phyloP scores from a whole-genome alignment of 306 rosid species.

The Begonia loranthoides region DNA sequence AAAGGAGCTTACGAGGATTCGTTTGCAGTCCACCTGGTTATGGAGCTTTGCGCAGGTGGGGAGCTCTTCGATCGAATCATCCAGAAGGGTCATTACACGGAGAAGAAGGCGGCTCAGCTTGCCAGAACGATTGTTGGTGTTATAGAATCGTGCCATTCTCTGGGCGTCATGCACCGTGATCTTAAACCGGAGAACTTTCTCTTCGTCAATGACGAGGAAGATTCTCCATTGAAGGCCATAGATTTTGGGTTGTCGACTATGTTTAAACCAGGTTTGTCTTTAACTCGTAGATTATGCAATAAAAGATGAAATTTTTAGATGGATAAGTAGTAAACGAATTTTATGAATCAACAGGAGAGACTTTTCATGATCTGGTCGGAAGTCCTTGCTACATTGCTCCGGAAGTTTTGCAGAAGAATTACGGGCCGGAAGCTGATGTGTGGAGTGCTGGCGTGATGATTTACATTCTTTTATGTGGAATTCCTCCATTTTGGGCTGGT shows the following conservation, averaged over 20 bases:
- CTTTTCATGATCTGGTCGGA: slow-evolving; percentile 46
- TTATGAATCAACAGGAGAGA: slow-evolving; percentile 25
- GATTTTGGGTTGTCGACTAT: not conserved
- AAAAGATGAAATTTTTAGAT: not conserved
- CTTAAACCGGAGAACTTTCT: slow-evolving; percentile 1
- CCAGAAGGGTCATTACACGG: slow-evolving; percentile 41
- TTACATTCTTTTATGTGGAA: slow-evolving; percentile 49
- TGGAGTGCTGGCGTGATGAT: slow-evolving; percentile 61
- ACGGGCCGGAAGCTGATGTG: slow-evolving; percentile 53
- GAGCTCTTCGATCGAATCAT: slow-evolving; percentile 44
- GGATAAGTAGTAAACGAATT: not conserved
- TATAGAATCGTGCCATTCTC: not conserved
- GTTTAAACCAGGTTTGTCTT: slow-evolving; percentile 1
- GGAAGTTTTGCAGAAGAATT: slow-evolving; percentile 46
- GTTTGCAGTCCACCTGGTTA: not conserved
- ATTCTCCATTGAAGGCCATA: not conserved
- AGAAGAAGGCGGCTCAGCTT: slow-evolving; percentile 29
- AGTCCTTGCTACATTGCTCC: slow-evolving; percentile 65
- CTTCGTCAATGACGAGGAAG: not conserved
- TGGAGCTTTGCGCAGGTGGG: slow-evolving; percentile 42
- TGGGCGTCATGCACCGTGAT: slow-evolving; percentile 1
- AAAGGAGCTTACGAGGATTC: slow-evolving; percentile 33
- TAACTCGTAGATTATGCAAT: not conserved
- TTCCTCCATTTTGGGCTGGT: slow-evolving; percentile 75
- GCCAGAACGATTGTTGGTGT: slow-evolving; percentile 28